These are phyloP conservation scores for Forsythia suspensa DNA, from an alignment of 257 asterid genomes.

Conservation along the genomic window DNA sequence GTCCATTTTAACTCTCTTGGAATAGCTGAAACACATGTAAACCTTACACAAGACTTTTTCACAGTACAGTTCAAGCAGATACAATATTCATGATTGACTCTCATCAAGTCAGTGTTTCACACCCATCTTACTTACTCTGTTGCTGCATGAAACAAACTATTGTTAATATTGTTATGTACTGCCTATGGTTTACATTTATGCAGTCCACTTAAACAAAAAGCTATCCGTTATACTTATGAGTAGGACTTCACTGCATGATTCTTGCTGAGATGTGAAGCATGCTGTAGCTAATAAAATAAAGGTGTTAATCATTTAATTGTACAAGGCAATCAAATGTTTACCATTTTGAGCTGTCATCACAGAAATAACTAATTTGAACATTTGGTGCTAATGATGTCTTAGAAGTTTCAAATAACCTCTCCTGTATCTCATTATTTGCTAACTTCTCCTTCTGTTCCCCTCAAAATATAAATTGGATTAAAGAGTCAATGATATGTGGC, in stretches of 20 bases:
- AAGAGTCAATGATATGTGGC: background rate
- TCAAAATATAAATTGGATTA: background rate
- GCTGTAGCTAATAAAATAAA: background rate
- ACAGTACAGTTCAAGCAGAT: background rate
- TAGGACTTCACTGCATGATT: background rate
- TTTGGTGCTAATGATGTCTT: background rate
- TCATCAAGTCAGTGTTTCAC: background rate
- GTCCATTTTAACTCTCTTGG: background rate
- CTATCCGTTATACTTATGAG: background rate
- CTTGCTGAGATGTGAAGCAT: background rate
- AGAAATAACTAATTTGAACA: background rate
- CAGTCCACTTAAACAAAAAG: background rate
- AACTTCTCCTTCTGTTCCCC: background rate
- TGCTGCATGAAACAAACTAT: background rate
- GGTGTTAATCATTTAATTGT: background rate
- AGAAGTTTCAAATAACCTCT: background rate
- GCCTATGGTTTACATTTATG: background rate
- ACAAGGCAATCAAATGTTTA: background rate
- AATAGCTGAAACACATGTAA: background rate
- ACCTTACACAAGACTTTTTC: background rate
- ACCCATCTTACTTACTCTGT: background rate
- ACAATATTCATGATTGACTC: background rate
- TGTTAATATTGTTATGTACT: background rate
- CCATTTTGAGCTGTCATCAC: background rate
- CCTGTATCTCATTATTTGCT: background rate